Base-by-base conservation (phyloP, 768 basidiomycete species). In the Cubamyces lactineus region DNA sequence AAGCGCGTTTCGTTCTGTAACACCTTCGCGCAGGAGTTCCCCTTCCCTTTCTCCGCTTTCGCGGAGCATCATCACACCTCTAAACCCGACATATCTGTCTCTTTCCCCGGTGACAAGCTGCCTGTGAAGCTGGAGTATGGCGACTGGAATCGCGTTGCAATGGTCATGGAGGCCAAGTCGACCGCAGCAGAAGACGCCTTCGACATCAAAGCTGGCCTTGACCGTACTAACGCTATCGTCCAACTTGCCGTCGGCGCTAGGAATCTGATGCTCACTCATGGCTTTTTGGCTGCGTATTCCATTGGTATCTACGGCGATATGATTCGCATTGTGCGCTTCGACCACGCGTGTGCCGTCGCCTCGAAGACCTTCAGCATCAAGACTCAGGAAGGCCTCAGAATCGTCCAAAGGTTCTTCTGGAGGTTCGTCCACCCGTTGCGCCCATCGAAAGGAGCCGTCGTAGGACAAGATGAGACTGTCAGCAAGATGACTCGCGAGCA, bases 41-140 rank as follows among this genome's bases (percentile, higher is more conserved):
- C 51, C 39, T 65, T 69, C 53, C 40, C 57, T 11, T 65, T 67
- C 41, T 19, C 19, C 13, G 59, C 62, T 26, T 64, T 63, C 6
- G 59, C 57, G 4, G 0, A 30, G 26, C 15, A 42, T 2, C 59
- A 61, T 19, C 58, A 59, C 30, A 9, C 17, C 2, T 30, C 58
- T 7, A 51, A 21, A 12, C 58, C 58, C 1, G 58, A 59, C 30
- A 13, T 59, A 6, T 15, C 53, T 6, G 39, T 61, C 19, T 55
- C 53, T 4, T 61, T 39, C 8, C 60, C 60, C 15, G 53, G 53
- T 16, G 19, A 23, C 2, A 7, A 12, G 12, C 30, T 56, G 5
- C n/a, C 45, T 9, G 13, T 7, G 16, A 21, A 21, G 15, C 16
- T 56, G 15, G 5, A 21, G 19, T 7, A 2, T 21, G 42, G 45